phyloP scores from a whole-genome alignment of 345 rosid genomes.

The Carallia brachiata region DNA sequence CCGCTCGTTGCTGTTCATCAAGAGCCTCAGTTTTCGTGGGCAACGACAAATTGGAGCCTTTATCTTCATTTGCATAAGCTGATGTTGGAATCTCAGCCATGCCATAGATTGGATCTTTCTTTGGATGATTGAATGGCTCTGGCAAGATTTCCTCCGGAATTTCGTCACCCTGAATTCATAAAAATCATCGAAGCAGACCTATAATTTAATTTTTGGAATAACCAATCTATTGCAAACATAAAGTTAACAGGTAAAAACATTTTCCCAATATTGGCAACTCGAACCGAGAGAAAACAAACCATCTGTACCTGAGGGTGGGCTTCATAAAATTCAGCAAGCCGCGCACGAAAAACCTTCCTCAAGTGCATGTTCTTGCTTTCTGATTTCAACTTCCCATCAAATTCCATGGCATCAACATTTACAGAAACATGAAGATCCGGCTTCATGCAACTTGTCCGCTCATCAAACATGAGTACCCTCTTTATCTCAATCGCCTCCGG shows the following conservation, averaged over 20 bases:
- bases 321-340: slow-evolving; percentile 53
- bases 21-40: neutral
- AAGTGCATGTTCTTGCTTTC: slow-evolving; percentile 44
- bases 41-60: neutral
- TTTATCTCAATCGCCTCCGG: slow-evolving; percentile 79
- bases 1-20: slow-evolving; percentile 25
- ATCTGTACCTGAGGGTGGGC: slow-evolving; percentile 64
- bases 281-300: neutral
- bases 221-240: no score
- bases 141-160: slow-evolving; percentile 78
- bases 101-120: slow-evolving; percentile 15
- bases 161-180: slow-evolving; percentile 56
- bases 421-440: slow-evolving; percentile 72
- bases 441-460: slow-evolving; percentile 68
- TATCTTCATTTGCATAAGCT: neutral
- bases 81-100: neutral
- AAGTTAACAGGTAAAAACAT: neutral
- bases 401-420: slow-evolving; percentile 44
- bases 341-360: slow-evolving; percentile 56
- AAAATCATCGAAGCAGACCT: neutral
- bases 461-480: slow-evolving; percentile 55
- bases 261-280: neutral
- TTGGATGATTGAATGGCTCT: slow-evolving; percentile 52
- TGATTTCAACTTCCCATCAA: slow-evolving; percentile 30
- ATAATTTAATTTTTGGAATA: no score